A percentile compares a stretch with the other conserved stretches of the same genome.
phyloP scores from a whole-genome alignment of 1,139 yeast genomes.

The Saccharomyces pastorianus region DNA sequence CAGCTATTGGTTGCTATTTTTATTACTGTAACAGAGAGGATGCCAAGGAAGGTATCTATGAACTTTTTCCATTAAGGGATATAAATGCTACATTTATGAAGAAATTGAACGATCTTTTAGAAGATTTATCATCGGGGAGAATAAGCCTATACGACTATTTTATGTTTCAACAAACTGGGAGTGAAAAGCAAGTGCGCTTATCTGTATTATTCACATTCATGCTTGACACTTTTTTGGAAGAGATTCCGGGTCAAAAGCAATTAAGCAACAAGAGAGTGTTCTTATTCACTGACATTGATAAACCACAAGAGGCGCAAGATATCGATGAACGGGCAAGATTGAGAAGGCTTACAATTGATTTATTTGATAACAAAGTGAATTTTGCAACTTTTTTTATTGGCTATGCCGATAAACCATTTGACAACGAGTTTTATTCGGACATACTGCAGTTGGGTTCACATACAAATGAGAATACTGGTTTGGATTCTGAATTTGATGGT shows the following conservation, averaged over 20 bases:
- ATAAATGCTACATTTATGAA: constrained; percentile 37
- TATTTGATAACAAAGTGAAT: constrained; percentile 42
- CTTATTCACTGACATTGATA: constrained; percentile 53
- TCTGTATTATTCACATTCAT: constrained; percentile 32
- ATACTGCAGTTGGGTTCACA: constrained; percentile 35
- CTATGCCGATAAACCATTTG: constrained; percentile 35
- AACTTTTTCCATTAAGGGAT: constrained; percentile 35
- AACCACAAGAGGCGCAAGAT: constrained; percentile 38
- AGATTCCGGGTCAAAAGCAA: constrained; percentile 29
- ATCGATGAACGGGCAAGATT: constrained; percentile 36
- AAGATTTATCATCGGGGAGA: constrained; percentile 25
- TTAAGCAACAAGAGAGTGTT: constrained; percentile 41
- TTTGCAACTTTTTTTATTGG: constrained; percentile 62
- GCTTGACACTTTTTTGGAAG: constrained; percentile 33
- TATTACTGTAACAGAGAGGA: constrained; percentile 39
- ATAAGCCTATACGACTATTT: constrained; percentile 21
- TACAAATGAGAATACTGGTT: constrained; percentile 5
- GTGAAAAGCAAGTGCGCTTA: constrained; percentile 14
- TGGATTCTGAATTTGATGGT: constrained; percentile 28
- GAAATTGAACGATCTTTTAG: constrained; percentile 33
- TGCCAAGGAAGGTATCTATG: constrained; percentile 30
- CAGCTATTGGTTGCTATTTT: constrained; percentile 61
- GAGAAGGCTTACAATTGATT: constrained; percentile 54
- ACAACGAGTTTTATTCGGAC: constrained; percentile 49
- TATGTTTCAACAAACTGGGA: constrained; percentile 22